Evolutionary conservation across 257 asterid species (phyloP).

Genomic region (Oldenlandia corymbosa): DNA sequence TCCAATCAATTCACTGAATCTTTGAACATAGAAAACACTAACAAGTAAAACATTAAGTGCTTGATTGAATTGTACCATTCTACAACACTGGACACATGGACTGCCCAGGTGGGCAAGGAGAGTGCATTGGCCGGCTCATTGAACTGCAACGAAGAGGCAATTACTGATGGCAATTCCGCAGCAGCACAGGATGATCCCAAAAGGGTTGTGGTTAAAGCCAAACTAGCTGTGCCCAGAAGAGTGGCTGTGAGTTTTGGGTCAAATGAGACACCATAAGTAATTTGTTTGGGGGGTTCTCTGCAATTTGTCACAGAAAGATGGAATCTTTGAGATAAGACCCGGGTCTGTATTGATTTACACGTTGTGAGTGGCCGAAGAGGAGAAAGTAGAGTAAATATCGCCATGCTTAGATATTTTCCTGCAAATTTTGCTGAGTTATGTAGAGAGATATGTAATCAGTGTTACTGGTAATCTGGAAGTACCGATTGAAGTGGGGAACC

Average conservation of each 20-base stretch:
- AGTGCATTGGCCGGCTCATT: conserved; percentile 89
- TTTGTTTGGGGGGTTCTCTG: conserved; percentile 18
- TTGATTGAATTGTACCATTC: conserved; percentile 57
- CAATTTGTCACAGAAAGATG: conserved; percentile 19
- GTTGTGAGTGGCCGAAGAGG: conserved; percentile 22
- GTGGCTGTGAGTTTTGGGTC: conserved; percentile 25
- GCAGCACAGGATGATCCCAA: conserved; percentile 49
- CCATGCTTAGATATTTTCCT: conserved; percentile 24
- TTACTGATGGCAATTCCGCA: conserved; percentile 32
- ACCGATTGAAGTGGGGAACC: no score
- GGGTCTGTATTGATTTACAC: conserved; percentile 26
- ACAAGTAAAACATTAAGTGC: not conserved
- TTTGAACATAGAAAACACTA: not conserved
- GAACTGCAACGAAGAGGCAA: conserved; percentile 30
- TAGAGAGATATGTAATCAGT: not conserved
- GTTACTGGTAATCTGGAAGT: not conserved
- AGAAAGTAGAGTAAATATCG: conserved; percentile 20
- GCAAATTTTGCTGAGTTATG: not conserved
- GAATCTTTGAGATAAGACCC: conserved; percentile 14
- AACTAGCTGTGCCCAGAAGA: conserved; percentile 59
- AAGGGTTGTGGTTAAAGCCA: conserved; percentile 42
- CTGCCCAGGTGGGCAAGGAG: conserved; percentile 91
- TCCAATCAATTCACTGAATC: not conserved
- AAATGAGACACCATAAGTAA: conserved; percentile 13
- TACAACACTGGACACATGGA: conserved; percentile 92